Evolutionary conservation across 257 asterid species (phyloP).

Genomic region (Linderniella brevidens): DNA sequence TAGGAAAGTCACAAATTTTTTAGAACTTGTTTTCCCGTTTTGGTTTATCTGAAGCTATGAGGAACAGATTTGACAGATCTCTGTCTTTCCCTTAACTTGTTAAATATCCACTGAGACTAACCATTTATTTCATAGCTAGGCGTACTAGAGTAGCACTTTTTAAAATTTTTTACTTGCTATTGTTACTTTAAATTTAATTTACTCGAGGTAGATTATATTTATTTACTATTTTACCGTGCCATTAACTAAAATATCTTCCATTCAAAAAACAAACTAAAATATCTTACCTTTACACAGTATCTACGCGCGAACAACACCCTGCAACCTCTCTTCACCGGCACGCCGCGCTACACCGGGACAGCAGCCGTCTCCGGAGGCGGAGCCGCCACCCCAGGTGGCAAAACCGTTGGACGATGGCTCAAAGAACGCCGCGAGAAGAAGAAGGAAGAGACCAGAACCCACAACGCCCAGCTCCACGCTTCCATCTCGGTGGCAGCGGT

Average conservation of each 20-base stretch:
- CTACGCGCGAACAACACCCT: constrained; percentile 76
- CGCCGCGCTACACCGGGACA: constrained; percentile 26
- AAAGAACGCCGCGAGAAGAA: constrained; percentile 89
- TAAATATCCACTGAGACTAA: too few species aligned
- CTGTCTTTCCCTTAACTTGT: too few species aligned
- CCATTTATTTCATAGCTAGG: too few species aligned
- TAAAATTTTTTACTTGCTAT: too few species aligned
- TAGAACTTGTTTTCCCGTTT: too few species aligned
- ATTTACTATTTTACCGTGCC: not conserved
- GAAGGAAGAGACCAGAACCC: constrained; percentile 85
- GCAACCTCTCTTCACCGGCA: constrained; percentile 71
- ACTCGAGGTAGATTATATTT: too few species aligned
- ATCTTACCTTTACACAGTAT: constrained; percentile 25
- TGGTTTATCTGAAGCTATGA: too few species aligned
- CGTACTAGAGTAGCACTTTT: too few species aligned
- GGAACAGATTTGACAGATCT: too few species aligned
- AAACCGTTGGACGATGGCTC: constrained; percentile 90
- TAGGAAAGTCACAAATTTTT: too few species aligned
- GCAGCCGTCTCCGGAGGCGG: constrained; percentile 42
- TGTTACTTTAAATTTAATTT: too few species aligned
- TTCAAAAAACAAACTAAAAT: too few species aligned
- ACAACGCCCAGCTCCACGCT: constrained; percentile 86
- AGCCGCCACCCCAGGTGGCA: constrained; percentile 65
- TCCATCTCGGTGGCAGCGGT: constrained; percentile 86
- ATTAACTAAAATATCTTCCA: not conserved